These are phyloP conservation scores for Daedaleopsis nitida DNA, from an alignment of 768 basidiomycete species.

Conservation along the genomic window DNA sequence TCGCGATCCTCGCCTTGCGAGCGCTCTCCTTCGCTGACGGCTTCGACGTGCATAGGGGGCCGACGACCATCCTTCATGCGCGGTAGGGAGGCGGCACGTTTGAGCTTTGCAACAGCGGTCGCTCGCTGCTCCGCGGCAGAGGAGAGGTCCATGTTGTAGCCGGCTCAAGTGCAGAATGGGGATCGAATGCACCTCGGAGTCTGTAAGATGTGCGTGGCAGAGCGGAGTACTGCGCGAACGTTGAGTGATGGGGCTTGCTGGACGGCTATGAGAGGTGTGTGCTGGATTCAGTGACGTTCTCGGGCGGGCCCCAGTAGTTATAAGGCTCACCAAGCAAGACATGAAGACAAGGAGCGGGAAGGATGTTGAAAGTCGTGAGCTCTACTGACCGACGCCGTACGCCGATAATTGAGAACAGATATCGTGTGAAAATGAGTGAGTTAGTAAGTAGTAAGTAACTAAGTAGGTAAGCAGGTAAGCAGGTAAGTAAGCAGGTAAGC, in stretches of 20 bases:
- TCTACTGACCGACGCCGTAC: no score
- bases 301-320: neutral
- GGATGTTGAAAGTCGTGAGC: constrained; percentile 9
- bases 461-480: no score
- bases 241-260: constrained; percentile 18
- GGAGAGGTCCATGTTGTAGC: constrained; percentile 38
- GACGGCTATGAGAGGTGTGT: constrained; percentile 6
- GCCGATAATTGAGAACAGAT: no score
- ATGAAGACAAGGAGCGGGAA: constrained; percentile 18
- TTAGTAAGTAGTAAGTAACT: no score
- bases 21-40: constrained; percentile 82
- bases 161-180: constrained; percentile 20
- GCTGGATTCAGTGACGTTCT: neutral
- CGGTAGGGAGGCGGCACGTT: constrained; percentile 88
- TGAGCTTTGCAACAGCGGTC: constrained; percentile 85
- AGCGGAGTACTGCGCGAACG: constrained; percentile 11
- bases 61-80: constrained; percentile 89
- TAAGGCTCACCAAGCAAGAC: constrained; percentile 22
- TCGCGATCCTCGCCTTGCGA: constrained; percentile 36
- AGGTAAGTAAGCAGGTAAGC: no score
- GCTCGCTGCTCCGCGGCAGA: constrained; percentile 78
- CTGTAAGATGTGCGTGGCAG: constrained; percentile 27
- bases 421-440: no score
- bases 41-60: constrained; percentile 84
- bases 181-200: constrained; percentile 28